Conservation (phyloP, 2,329 filamentous ascomycete species). For the Colletotrichum incanum region DNA sequence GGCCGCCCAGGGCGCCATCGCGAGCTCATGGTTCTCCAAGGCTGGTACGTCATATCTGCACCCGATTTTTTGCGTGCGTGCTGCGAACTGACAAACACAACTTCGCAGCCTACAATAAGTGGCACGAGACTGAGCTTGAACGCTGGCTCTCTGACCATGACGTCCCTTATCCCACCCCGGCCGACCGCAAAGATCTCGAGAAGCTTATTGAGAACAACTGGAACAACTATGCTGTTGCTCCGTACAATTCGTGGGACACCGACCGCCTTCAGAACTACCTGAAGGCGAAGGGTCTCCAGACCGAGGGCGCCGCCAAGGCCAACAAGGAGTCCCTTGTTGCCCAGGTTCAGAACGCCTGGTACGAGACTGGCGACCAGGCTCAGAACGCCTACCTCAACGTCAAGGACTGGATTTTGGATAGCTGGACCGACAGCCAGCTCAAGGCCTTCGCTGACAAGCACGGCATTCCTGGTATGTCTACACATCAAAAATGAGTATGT, state of each 20-base stretch:
- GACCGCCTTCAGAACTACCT: slow-evolving; percentile 79
- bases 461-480: slow-evolving; percentile 76
- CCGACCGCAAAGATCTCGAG: slow-evolving; percentile 96
- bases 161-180: slow-evolving; percentile 89
- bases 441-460: slow-evolving; percentile 94
- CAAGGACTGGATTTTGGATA: slow-evolving; percentile 95
- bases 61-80: slow-evolving; percentile 8
- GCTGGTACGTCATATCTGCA: slow-evolving; percentile 72
- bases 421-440: slow-evolving; percentile 93
- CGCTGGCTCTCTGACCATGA: slow-evolving; percentile 95
- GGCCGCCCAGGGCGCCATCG: slow-evolving; percentile 78
- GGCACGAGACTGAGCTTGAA: slow-evolving; percentile 98
- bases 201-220: slow-evolving; percentile 91
- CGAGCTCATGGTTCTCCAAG: slow-evolving; percentile 89
- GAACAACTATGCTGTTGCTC: slow-evolving; percentile 81
- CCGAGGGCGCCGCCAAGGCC: slow-evolving; percentile 76
- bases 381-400: slow-evolving; percentile 80
- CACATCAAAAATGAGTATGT: not conserved
- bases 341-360: slow-evolving; percentile 82
- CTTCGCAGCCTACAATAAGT: slow-evolving; percentile 91
- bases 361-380: slow-evolving; percentile 83
- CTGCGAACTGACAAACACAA: slow-evolving; percentile 32
- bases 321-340: slow-evolving; percentile 78
- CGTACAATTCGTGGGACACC: slow-evolving; percentile 84
- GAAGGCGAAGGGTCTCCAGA: slow-evolving; percentile 78